A percentile compares a stretch with the other conserved stretches of the same genome.
Evolutionary conservation across 495 filamentous ascomycete species (phyloP).

Genomic region (Aspergillus sclerotiicarbonarius): DNA sequence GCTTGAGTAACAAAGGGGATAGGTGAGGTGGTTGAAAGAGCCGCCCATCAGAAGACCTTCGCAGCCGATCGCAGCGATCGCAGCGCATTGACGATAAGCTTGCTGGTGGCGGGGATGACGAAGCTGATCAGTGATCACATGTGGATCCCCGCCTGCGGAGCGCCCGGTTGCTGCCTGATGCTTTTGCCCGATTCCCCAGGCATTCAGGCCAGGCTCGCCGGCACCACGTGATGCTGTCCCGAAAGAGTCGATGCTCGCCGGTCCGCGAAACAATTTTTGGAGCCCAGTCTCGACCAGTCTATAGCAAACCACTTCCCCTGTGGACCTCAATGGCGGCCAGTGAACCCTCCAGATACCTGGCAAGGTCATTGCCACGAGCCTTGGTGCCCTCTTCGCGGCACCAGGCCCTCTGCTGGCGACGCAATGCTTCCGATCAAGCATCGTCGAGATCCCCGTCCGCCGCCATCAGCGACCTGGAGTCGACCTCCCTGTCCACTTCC

Average conservation of each 20-base stretch:
- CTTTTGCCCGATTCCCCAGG: slow-evolving; percentile 12
- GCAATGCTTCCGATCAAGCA: slow-evolving; percentile 49
- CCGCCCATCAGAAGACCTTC: slow-evolving; percentile 12
- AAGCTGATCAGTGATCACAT: slow-evolving; percentile 23
- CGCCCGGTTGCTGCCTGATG: slow-evolving; percentile 5
- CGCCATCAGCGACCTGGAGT: slow-evolving; percentile 38
- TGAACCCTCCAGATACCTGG: slow-evolving; percentile 42
- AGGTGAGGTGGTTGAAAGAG: not conserved
- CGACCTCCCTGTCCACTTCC: slow-evolving; percentile 30
- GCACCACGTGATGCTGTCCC: slow-evolving; percentile 19
- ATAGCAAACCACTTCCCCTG: slow-evolving; percentile 20
- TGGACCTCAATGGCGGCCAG: slow-evolving; percentile 40
- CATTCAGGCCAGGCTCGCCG: not conserved
- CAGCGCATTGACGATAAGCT: not conserved
- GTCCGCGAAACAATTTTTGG: slow-evolving; percentile 41
- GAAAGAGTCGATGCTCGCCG: slow-evolving; percentile 17
- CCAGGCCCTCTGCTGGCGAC: slow-evolving; percentile 36
- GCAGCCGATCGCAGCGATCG: slow-evolving; percentile 14
- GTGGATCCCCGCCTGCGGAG: slow-evolving; percentile 13
- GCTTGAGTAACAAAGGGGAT: not conserved
- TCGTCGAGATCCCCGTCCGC: slow-evolving; percentile 32
- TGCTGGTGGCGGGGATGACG: slow-evolving; percentile 11
- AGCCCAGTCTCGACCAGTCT: slow-evolving; percentile 14
- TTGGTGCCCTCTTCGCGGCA: slow-evolving; percentile 33
- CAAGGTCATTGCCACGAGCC: slow-evolving; percentile 42